Percentiles rank a stretch among this genome's conserved stretches.
Evolutionary conservation across 2,329 filamentous ascomycete genomes (phyloP).

Genomic region (Penicillium sp.): DNA sequence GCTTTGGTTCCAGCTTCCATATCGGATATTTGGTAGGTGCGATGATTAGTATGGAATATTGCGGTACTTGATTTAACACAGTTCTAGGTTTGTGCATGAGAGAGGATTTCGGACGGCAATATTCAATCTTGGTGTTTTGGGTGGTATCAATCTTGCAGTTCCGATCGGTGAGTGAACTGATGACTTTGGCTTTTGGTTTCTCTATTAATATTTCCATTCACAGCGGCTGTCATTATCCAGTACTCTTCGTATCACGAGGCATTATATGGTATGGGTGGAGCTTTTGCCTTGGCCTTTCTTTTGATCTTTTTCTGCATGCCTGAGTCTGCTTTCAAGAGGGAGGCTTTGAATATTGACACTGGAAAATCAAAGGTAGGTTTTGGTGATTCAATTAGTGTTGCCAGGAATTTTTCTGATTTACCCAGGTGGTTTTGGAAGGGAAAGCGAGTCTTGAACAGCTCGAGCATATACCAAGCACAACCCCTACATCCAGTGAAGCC

Average conservation of each 20-base stretch:
- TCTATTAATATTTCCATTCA: neutral
- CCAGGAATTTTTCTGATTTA: neutral
- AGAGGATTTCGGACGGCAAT: slow-evolving; percentile 42
- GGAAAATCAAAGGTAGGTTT: slow-evolving; percentile 24
- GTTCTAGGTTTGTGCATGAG: slow-evolving; percentile 42
- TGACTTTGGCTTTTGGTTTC: neutral
- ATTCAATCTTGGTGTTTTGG: slow-evolving; percentile 45
- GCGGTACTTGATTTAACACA: neutral
- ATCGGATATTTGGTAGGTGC: slow-evolving; percentile 39
- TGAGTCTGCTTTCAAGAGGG: slow-evolving; percentile 39
- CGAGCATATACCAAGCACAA: slow-evolving; percentile 18
- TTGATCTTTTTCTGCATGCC: slow-evolving; percentile 47
- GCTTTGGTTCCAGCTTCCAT: slow-evolving; percentile 43
- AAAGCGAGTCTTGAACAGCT: slow-evolving; percentile 23
- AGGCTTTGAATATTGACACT: slow-evolving; percentile 39
- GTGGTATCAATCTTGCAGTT: slow-evolving; percentile 44
- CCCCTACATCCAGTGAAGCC: slow-evolving; percentile 10
- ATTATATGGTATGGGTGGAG: slow-evolving; percentile 44
- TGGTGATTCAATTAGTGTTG: neutral
- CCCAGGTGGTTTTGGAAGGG: slow-evolving; percentile 15
- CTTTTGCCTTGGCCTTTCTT: slow-evolving; percentile 39
- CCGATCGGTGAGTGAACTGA: slow-evolving; percentile 35
- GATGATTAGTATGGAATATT: no score
- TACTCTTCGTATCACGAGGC: slow-evolving; percentile 35
- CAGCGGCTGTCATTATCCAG: slow-evolving; percentile 42